A percentile compares a stretch with the other conserved stretches of the same genome.
These are phyloP conservation scores for Aspergillus terreus DNA, from an alignment of 2,329 filamentous ascomycete species.

Conservation along the genomic window DNA sequence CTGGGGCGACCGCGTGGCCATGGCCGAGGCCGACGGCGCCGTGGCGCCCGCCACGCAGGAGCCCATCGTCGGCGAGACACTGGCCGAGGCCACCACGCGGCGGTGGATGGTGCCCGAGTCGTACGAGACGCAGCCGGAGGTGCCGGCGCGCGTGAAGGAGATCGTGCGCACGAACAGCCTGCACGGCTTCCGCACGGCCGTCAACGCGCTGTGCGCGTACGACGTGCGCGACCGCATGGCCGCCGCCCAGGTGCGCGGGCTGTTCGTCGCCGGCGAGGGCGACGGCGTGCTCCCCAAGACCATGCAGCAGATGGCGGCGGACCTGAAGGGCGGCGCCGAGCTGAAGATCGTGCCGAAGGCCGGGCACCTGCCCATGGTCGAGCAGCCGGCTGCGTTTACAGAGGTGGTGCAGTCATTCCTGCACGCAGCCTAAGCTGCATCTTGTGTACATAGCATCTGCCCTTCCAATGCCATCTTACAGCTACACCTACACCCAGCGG, in stretches of 20 bases:
- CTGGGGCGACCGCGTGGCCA: slow-evolving; percentile 71
- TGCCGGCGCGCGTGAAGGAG: slow-evolving; percentile 57
- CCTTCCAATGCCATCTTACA: no score
- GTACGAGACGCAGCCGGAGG: slow-evolving; percentile 54
- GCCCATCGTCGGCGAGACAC: slow-evolving; percentile 56
- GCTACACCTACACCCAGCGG: background rate
- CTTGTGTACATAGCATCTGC: background rate
- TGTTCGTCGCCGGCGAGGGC: slow-evolving; percentile 68
- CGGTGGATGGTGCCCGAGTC: slow-evolving; percentile 67
- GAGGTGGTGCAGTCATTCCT: slow-evolving; percentile 59
- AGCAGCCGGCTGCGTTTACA: slow-evolving; percentile 67
- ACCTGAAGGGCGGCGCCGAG: slow-evolving; percentile 55
- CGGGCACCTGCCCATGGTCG: slow-evolving; percentile 82
- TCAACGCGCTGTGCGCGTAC: slow-evolving; percentile 58
- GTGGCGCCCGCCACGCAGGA: slow-evolving; percentile 38
- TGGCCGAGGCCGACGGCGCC: slow-evolving; percentile 58
- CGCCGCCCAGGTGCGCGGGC: slow-evolving; percentile 38
- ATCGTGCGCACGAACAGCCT: slow-evolving; percentile 69
- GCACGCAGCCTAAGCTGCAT: slow-evolving; percentile 3
- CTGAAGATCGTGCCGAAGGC: slow-evolving; percentile 65
- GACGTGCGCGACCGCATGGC: slow-evolving; percentile 47
- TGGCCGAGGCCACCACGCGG: slow-evolving; percentile 68
- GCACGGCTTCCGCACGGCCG: slow-evolving; percentile 73
- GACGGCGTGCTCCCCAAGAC: slow-evolving; percentile 74
- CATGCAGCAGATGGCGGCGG: slow-evolving; percentile 69